Conservation (phyloP, 441 rosid species). For the Isatis lusitanica region DNA sequence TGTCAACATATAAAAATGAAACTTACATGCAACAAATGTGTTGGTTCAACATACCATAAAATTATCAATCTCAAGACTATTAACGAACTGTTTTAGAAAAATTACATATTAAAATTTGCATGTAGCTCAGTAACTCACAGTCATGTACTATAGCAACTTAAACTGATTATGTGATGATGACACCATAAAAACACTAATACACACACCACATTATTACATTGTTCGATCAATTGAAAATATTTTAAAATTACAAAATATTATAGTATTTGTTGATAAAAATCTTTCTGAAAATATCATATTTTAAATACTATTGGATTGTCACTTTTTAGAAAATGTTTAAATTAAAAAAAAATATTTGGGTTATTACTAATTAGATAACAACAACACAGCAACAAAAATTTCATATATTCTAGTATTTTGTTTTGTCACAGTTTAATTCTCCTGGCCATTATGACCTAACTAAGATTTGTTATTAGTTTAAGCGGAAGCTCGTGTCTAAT, state of each 20-base stretch:
- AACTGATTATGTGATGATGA: neutral
- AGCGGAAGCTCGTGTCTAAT: slow-evolving; percentile 4
- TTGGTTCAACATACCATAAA: no score
- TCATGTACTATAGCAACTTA: neutral
- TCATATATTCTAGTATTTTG: neutral
- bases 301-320: neutral
- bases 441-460: neutral
- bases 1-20: neutral
- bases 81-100: no score
- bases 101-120: no score
- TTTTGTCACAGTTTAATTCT: no score
- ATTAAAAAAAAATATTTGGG: no score
- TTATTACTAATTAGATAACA: neutral
- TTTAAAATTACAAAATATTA: neutral
- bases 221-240: neutral
- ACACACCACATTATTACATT: neutral
- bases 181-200: neutral
- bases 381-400: neutral
- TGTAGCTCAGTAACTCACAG: neutral
- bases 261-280: neutral
- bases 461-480: neutral
- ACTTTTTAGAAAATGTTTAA: neutral
- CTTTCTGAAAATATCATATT: neutral
- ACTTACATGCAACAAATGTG: no score
- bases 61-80: no score